A percentile compares a stretch with the other conserved stretches of the same genome.
These are phyloP conservation scores for Trichoderma parareesei DNA, from an alignment of 495 filamentous ascomycete genomes.

Conservation along the genomic window DNA sequence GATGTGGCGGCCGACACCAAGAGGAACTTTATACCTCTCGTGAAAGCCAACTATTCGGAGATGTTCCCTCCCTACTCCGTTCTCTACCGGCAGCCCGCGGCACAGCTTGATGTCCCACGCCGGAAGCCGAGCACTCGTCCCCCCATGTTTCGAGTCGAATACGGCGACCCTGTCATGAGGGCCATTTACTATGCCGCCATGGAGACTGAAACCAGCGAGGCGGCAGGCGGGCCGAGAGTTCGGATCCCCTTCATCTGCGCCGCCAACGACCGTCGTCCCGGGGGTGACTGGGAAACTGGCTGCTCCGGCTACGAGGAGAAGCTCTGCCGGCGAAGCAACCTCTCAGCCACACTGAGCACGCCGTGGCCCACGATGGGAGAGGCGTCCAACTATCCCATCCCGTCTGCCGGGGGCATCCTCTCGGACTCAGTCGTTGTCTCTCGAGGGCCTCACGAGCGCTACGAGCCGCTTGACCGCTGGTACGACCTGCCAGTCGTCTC, in stretches of 20 bases:
- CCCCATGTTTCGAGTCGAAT: constrained; percentile 40
- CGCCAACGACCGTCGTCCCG: constrained; percentile 65
- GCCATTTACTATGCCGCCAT: constrained; percentile 45
- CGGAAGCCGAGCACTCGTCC: constrained; percentile 24
- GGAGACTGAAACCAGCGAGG: constrained; percentile 39
- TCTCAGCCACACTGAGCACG: constrained; percentile 53
- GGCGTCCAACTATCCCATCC: constrained; percentile 58
- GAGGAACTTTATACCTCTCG: constrained; percentile 51
- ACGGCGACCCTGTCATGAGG: constrained; percentile 52
- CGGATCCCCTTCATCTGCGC: constrained; percentile 63
- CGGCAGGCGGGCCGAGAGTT: constrained; percentile 20
- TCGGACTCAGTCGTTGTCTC: constrained; percentile 52
- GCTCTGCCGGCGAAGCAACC: constrained; percentile 61
- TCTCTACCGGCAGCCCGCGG: constrained; percentile 37
- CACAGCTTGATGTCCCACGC: constrained; percentile 30
- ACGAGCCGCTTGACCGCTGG: constrained; percentile 41
- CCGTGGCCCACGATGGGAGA: constrained; percentile 35
- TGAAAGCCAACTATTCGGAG: constrained; percentile 40
- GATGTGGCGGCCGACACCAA: constrained; percentile 65
- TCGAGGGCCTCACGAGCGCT: constrained; percentile 38
- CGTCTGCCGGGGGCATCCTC: constrained; percentile 56
- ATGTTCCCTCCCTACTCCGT: constrained; percentile 40
- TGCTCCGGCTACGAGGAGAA: constrained; percentile 64
- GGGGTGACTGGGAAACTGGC: constrained; percentile 71
- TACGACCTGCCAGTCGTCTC: constrained; percentile 57